Evolutionary conservation across 139 green algal species (phyloP).

Genomic region (Picochlorum sp.): DNA sequence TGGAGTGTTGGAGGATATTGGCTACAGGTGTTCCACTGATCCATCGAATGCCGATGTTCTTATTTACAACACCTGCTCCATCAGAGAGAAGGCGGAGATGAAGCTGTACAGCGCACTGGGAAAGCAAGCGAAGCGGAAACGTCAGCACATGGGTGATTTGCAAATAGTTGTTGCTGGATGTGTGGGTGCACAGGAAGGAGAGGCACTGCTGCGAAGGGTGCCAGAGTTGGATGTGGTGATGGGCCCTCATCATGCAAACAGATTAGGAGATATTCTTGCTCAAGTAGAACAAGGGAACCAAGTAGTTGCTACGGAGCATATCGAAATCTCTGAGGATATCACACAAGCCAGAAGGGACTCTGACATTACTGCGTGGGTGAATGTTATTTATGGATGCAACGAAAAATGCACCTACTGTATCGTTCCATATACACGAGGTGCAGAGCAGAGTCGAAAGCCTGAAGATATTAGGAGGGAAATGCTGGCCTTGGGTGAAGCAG

Average conservation of each 20-base stretch:
- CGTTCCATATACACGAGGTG: conserved; percentile 85
- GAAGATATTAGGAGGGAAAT: conserved; percentile 73
- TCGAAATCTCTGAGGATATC: conserved; percentile 87
- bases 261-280: conserved; percentile 75
- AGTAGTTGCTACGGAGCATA: conserved; percentile 63
- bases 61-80: conserved; percentile 97
- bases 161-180: conserved; percentile 88
- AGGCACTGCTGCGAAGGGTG: conserved; percentile 78
- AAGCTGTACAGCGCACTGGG: conserved; percentile 93
- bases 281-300: conserved; percentile 64
- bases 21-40: conserved; percentile 74
- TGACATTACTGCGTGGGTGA: conserved; percentile 92
- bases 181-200: conserved; percentile 86
- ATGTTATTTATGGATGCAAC: conserved; percentile 99
- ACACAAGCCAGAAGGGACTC: conserved; percentile 69
- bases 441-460: conserved; percentile 81
- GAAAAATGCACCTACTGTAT: conserved; percentile 98
- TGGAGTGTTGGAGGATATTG: conserved; percentile 73
- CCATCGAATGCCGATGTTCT: conserved; percentile 78
- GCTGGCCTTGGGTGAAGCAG: conserved; percentile 72
- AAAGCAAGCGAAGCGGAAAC: conserved; percentile 77
- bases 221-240: conserved; percentile 98
- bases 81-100: conserved; percentile 91
- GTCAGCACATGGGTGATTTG: conserved; percentile 50
- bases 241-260: conserved; percentile 91